Evolutionary conservation across 2,329 filamentous ascomycete species (phyloP).

Genomic region (Aphanocladium album): DNA sequence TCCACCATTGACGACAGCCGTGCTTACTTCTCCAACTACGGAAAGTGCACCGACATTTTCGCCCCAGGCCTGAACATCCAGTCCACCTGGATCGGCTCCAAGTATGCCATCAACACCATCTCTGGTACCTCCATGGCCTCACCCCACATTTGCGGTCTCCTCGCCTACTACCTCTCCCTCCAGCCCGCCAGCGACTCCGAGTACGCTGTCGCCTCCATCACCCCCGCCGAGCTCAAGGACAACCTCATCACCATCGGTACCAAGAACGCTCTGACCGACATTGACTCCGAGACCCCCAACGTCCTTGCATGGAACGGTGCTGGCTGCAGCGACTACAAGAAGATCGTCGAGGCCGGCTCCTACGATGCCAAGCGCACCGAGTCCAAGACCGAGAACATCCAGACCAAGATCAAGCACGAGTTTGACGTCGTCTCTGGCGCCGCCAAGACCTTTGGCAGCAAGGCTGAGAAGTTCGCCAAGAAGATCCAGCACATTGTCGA

Average conservation of each 20-base stretch:
- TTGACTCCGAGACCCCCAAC: conserved; percentile 85
- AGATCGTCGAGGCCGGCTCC: conserved; percentile 69
- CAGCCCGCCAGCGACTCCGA: conserved; percentile 87
- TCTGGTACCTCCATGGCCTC: conserved; percentile 99
- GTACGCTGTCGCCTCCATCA: conserved; percentile 83
- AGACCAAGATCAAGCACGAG: conserved; percentile 55
- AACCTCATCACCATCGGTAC: conserved; percentile 82
- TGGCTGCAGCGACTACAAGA: conserved; percentile 83
- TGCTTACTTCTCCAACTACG: conserved; percentile 99
- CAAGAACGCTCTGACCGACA: conserved; percentile 68
- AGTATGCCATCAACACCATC: conserved; percentile 96
- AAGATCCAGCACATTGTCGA: conserved; percentile 60
- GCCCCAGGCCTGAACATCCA: conserved; percentile 94
- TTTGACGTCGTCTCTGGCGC: conserved; percentile 52
- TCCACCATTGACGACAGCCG: conserved; percentile 90
- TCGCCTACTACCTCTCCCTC: conserved; percentile 96
- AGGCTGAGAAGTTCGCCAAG: conserved; percentile 57
- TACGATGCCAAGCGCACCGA: conserved; percentile 54
- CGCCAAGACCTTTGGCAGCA: conserved; percentile 46
- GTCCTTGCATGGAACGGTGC: conserved; percentile 98
- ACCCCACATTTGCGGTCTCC: conserved; percentile 90
- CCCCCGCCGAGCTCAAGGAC: conserved; percentile 89
- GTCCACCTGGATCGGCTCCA: conserved; percentile 97
- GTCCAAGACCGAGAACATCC: conserved; percentile 52
- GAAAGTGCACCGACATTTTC: conserved; percentile 99